Evolutionary conservation across 73 alveolate genomes (phyloP), one percentile per base, ranked within the genome.

Genomic region (Paraurostyla sp.): DNA sequence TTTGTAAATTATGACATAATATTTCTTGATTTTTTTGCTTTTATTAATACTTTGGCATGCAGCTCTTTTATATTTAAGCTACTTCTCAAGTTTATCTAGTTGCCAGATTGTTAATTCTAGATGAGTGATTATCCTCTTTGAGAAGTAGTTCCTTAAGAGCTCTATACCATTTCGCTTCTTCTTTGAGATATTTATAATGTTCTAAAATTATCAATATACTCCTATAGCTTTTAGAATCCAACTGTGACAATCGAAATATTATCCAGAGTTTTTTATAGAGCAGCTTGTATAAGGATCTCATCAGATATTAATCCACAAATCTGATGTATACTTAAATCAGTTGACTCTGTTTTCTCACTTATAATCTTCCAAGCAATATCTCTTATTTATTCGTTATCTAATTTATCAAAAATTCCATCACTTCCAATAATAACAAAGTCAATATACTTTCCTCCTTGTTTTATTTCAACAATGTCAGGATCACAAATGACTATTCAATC

Each of bases 231-330:
- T 45, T 92, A 62, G 25, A 92, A 92, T 51, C 90, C 90, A 25
- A 92, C 78, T n/a, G 86, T 46, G 36, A 86, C 93, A 60, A 92
- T 85, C 36, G 96, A 87, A 45, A 92, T 52, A 78, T 92, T 92
- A 92, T 92, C 96, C 52, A 92, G 73, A 51, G 94, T 82, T 80
- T 92, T 76, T 25, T 93, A 60, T 35, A 93, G 85, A 87, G 87
- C 91, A 78, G 92, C 59, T 54, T 88, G 83, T 80, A 87, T 92
- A 42, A 92, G 56, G 23, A 92, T 78, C 60, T 78, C 85, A 92
- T 92, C 96, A n/a, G 91, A 88, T 48, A 92, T 63, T 33, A 63
- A 76, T 11, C 94, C 96, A 76, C 96, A 92, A 75, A 85, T 92
- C 45, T 76, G 71, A 76, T 92, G 93, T 27, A 92, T 16, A 35